Evolutionary conservation across 306 rosid species (phyloP).

Genomic region (Abrus pulchellus): DNA sequence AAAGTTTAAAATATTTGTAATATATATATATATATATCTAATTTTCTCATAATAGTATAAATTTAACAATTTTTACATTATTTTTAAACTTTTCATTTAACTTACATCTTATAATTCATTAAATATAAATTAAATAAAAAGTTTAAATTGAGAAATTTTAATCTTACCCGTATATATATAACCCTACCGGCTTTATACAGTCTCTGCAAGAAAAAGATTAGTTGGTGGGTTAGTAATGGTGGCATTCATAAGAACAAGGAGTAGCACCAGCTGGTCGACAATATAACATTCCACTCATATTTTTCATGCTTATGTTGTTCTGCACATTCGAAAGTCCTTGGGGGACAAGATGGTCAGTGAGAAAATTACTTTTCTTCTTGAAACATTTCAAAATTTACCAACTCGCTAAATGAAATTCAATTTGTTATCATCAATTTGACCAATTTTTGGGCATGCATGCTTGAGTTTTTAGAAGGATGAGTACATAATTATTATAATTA

Average conservation of each 20-base stretch:
- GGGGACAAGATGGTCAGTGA: background rate
- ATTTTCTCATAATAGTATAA: no score
- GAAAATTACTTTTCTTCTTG: background rate
- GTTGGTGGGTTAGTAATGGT: conserved; percentile 19
- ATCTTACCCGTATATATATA: no score
- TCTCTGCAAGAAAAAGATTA: background rate
- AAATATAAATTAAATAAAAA: no score
- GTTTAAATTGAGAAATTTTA: no score
- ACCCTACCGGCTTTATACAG: background rate
- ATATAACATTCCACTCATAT: background rate
- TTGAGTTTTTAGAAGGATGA: conserved; percentile 32
- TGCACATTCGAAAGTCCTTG: conserved; percentile 2
- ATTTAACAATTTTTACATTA: no score
- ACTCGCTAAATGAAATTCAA: background rate
- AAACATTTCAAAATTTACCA: background rate
- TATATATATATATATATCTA: no score
- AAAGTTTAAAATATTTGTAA: no score
- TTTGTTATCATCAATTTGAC: background rate
- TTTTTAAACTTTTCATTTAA: no score
- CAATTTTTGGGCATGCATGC: conserved; percentile 33
- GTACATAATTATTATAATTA: conserved; percentile 32
- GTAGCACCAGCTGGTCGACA: background rate
- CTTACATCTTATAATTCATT: no score
- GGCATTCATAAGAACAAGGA: background rate
- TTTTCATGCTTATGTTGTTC: background rate